These are phyloP conservation scores for Aspergillus nomiae DNA, from an alignment of 2,329 filamentous ascomycete species.

Conservation along the genomic window DNA sequence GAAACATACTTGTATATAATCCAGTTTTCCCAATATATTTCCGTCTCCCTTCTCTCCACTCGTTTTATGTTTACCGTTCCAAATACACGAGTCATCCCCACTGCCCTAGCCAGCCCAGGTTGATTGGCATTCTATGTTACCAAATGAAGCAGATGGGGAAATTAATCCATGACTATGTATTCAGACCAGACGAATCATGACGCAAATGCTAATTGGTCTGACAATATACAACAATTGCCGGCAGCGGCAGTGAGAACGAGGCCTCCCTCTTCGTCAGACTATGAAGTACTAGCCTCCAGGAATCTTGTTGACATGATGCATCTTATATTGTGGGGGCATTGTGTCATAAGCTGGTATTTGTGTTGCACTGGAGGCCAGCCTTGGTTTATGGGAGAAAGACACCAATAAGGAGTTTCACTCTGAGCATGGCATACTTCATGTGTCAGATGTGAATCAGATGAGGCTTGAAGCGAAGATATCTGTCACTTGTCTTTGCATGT, in stretches of 20 bases:
- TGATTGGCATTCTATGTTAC: background rate
- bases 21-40: background rate
- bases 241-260: background rate
- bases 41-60: background rate
- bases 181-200: background rate
- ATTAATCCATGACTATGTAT: background rate
- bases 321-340: background rate
- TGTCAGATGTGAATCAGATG: slow-evolving; percentile 48
- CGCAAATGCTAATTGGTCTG: background rate
- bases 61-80: too few species aligned
- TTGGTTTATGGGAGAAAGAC: slow-evolving; percentile 56
- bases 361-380: slow-evolving; percentile 43
- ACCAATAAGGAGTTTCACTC: slow-evolving; percentile 60
- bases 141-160: background rate
- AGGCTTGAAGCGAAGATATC: slow-evolving; percentile 53
- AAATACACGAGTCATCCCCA: too few species aligned
- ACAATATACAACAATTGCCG: background rate
- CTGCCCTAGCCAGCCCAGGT: too few species aligned
- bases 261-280: background rate
- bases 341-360: background rate
- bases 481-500: too few species aligned
- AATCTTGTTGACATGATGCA: background rate
- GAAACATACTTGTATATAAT: background rate
- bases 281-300: background rate
- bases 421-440: slow-evolving; percentile 55